Evolutionary conservation across 179 eudicot genomes (phyloP).

Genomic region (Heliamphora pulchella): DNA sequence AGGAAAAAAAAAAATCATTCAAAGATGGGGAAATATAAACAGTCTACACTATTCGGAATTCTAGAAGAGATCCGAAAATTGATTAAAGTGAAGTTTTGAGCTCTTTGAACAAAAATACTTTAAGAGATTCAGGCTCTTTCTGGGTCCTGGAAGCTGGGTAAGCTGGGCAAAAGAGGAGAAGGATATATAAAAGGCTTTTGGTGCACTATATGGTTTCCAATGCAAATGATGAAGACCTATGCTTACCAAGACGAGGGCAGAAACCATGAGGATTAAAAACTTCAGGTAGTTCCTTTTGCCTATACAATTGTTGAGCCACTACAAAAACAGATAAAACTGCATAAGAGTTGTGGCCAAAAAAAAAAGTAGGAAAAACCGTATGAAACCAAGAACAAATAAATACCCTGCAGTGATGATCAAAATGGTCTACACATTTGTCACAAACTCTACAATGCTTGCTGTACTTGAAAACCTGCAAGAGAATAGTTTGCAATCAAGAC

Average conservation of each 20-base stretch:
- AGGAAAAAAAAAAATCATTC: not conserved
- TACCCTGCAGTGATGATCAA: slow-evolving; percentile 99
- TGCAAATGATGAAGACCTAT: slow-evolving; percentile 15
- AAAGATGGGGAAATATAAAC: not conserved
- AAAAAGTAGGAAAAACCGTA: not conserved
- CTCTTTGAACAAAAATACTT: not conserved
- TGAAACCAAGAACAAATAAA: not conserved
- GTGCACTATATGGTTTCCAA: not conserved
- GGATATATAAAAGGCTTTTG: not conserved
- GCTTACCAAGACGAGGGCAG: slow-evolving; percentile 81
- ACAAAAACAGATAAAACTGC: slow-evolving; percentile 26
- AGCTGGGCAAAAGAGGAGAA: slow-evolving; percentile 1
- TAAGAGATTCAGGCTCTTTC: not conserved
- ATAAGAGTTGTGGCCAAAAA: slow-evolving; percentile 14
- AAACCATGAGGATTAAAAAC: slow-evolving; percentile 94
- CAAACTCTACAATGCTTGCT: slow-evolving; percentile 99
- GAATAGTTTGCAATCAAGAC: not conserved
- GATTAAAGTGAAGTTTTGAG: not conserved
- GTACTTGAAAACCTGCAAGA: slow-evolving; percentile 85
- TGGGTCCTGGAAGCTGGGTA: not conserved
- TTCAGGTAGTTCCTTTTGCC: slow-evolving; percentile 87
- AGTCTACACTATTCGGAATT: not conserved
- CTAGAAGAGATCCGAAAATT: not conserved
- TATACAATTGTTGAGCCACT: slow-evolving; percentile 99
- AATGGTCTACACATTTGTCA: slow-evolving; percentile 89